These are phyloP conservation scores for Phytopythium delawarense DNA, from an alignment of 352 stramenopile genomes.

Conservation along the genomic window DNA sequence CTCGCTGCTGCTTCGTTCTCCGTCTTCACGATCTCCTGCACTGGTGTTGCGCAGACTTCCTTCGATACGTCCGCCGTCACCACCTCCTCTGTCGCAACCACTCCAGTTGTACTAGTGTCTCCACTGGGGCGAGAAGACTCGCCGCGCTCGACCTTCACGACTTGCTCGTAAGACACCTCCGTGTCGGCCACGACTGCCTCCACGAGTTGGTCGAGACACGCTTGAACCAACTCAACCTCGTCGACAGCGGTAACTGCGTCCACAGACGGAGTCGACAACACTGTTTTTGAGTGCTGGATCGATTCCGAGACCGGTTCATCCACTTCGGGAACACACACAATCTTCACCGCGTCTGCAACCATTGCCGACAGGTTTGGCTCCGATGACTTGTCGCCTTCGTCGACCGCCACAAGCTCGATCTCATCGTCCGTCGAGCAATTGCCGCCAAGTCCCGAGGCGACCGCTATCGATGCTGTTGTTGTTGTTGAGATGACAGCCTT, in stretches of 20 bases:
- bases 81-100: no score
- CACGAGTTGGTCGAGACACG: not conserved
- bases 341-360: not conserved
- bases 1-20: not conserved
- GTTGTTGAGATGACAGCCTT: not conserved
- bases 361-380: not conserved
- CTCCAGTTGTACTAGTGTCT: no score
- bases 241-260: not conserved
- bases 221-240: not conserved
- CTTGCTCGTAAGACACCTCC: not conserved
- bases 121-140: no score
- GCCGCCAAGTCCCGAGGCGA: not conserved
- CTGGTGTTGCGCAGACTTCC: not conserved
- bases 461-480: not conserved
- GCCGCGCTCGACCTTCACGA: not conserved
- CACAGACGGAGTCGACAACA: not conserved
- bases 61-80: not conserved
- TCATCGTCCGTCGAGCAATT: slow-evolving; percentile 4
- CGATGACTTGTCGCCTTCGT: not conserved
- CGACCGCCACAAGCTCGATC: slow-evolving; percentile 3
- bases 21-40: not conserved
- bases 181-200: not conserved
- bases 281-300: not conserved
- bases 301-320: not conserved
- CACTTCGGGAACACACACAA: no score